Evolutionary conservation across 352 stramenopile species (phyloP), one percentile per base, ranked within the genome.

Genomic region (Albugo candida): DNA sequence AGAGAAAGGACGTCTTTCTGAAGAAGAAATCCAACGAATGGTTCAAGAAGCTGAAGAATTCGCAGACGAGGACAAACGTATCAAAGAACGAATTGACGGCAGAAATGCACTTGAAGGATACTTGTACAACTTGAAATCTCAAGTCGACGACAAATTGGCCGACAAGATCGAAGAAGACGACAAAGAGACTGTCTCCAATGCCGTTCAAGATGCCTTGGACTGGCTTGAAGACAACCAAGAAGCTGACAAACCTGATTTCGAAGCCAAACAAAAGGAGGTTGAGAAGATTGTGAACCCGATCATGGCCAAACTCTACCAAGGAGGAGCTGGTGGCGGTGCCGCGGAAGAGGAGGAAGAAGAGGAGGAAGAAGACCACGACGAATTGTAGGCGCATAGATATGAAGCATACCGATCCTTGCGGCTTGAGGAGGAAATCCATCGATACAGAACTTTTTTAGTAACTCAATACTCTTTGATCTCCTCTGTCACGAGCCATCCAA

Each of bases 11-110:
- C 89, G 95, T 72, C 73, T 99, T 42, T 97, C 81, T 24, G 75
- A 98, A 56, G 96, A 98, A 47, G 96, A 99, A 61, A 99, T 99
- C 60, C 87, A 99, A 55, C 83, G 94, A 55, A 99, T 99, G 96
- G 93, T 99, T 21, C 64, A 81, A 51, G 95, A 99, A 63, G 95
- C 95, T 20, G 94, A 98, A 43, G 74, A 98, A 69, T 98, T 93
- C 65, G 94, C 92, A n/a, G 94, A 99, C 44, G 89, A 98, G 62
- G 95, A 99, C 69, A 96, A 97, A 68, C 86, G 88, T 56, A 77
- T 97, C 41, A 97, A 97, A 78, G 84, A 95, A 54, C 78, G 89
- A 42, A 97, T 99, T 51, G 93, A 98, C 59, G 81, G 88, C 38
- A 78, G 84, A 50, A 99, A 99, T 68, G 73, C 61, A 31, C 75